Percentiles rank a stretch among this genome's conserved stretches.
Conservation (phyloP, 495 filamentous ascomycete species). For the Bacidia rubella region DNA sequence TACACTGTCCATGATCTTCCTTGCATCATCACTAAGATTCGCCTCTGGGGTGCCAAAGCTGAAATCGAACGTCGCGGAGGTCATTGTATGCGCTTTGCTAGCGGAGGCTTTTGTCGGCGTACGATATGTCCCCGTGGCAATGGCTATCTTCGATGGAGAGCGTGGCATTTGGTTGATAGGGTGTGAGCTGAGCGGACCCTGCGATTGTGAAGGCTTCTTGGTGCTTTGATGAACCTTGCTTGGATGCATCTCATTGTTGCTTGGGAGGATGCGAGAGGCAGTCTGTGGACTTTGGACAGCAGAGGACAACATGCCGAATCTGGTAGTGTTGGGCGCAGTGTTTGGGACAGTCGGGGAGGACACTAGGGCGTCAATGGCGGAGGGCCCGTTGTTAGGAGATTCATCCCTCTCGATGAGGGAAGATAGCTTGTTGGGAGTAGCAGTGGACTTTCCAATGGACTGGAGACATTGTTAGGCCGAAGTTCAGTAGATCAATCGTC, state of each 20-base stretch:
- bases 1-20: conserved; percentile 62
- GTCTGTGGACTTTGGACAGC: conserved; percentile 40
- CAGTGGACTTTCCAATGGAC: not conserved
- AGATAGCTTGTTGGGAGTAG: conserved; percentile 19
- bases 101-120: conserved; percentile 34
- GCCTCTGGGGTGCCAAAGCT: conserved; percentile 44
- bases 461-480: not conserved
- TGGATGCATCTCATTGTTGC: conserved; percentile 64
- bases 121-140: conserved; percentile 11
- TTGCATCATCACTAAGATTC: conserved; percentile 59
- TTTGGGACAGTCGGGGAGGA: conserved; percentile 33
- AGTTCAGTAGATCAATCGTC: not conserved
- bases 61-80: conserved; percentile 62
- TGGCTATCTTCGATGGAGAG: conserved; percentile 6
- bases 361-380: conserved; percentile 22
- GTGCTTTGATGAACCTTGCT: conserved; percentile 60
- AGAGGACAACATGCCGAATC: conserved; percentile 21
- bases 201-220: conserved; percentile 39
- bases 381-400: conserved; percentile 9
- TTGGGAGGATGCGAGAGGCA: conserved; percentile 27
- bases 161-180: not conserved
- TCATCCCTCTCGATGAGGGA: conserved; percentile 34
- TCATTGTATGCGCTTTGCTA: conserved; percentile 24
- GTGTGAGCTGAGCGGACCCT: not conserved
- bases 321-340: conserved; percentile 19